Evolutionary conservation across 177 flowering plant species (phyloP).

Genomic region (Vitis hybrid): DNA sequence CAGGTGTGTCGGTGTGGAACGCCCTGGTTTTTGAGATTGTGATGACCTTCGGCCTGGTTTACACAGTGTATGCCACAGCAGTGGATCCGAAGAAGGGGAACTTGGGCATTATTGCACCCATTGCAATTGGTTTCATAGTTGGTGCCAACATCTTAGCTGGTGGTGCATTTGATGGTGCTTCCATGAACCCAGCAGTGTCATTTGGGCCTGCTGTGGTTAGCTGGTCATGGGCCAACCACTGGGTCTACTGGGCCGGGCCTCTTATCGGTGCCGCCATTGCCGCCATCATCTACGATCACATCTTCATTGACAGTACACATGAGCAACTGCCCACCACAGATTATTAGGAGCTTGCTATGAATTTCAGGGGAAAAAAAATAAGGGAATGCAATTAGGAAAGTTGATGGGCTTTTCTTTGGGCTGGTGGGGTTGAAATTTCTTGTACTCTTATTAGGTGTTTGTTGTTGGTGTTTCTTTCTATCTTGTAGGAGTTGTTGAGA

Average conservation of each 20-base stretch:
- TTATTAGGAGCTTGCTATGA: constrained; percentile 19
- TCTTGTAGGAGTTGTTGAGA: not conserved
- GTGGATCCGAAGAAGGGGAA: constrained; percentile 63
- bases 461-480: not conserved
- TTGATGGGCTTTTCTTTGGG: not conserved
- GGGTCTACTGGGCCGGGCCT: constrained; percentile 68
- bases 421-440: not conserved
- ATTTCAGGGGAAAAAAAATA: constrained; percentile 5
- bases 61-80: constrained; percentile 67
- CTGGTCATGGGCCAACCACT: constrained; percentile 56
- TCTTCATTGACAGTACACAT: constrained; percentile 35
- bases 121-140: constrained; percentile 57
- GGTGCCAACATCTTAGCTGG: constrained; percentile 66
- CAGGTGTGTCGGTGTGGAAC: constrained; percentile 36
- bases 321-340: constrained; percentile 44
- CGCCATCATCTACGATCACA: constrained; percentile 44
- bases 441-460: constrained; percentile 6
- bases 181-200: constrained; percentile 63
- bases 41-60: constrained; percentile 66
- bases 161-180: constrained; percentile 61
- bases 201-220: constrained; percentile 60
- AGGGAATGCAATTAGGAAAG: constrained; percentile 5
- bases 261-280: constrained; percentile 51
- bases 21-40: constrained; percentile 57
- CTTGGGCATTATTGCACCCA: constrained; percentile 48